These are phyloP conservation scores for Penicillium lagena DNA, from an alignment of 495 filamentous ascomycete genomes.

Conservation along the genomic window DNA sequence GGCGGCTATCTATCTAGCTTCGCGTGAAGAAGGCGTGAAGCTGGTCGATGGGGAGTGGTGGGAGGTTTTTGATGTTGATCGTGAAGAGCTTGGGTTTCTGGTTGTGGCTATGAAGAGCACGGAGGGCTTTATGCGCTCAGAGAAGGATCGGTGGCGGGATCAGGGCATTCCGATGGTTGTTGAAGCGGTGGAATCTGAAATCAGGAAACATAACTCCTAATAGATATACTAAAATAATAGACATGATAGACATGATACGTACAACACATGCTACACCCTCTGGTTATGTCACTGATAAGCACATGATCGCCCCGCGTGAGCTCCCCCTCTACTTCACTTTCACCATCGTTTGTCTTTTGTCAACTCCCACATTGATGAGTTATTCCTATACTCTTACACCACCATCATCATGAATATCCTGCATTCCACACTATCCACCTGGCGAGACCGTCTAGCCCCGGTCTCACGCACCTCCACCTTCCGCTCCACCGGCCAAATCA, in stretches of 20 bases:
- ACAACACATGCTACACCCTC: too few relatives aligned
- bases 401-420: conserved; percentile 47
- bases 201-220: conserved; percentile 39
- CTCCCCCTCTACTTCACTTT: conserved; percentile 4
- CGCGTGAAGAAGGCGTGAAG: conserved; percentile 69
- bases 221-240: too few relatives aligned
- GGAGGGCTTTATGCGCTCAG: conserved; percentile 58
- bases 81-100: conserved; percentile 90
- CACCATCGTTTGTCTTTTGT: too few relatives aligned
- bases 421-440: conserved; percentile 75
- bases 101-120: conserved; percentile 82
- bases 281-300: conserved; percentile 26
- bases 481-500: conserved; percentile 87
- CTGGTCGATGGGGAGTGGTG: conserved; percentile 85
- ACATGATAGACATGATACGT: too few relatives aligned
- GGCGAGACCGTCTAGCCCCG: conserved; percentile 85
- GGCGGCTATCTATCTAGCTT: conserved; percentile 81
- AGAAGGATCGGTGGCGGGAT: conserved; percentile 42
- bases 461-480: conserved; percentile 89
- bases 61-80: conserved; percentile 97
- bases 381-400: conserved; percentile 6
- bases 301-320: conserved; percentile 1
- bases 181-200: conserved; percentile 52
- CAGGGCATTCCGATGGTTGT: conserved; percentile 35
- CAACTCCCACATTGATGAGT: neutral